Conservation (phyloP, 495 filamentous ascomycete genomes). For the Patellaria atrata region DNA sequence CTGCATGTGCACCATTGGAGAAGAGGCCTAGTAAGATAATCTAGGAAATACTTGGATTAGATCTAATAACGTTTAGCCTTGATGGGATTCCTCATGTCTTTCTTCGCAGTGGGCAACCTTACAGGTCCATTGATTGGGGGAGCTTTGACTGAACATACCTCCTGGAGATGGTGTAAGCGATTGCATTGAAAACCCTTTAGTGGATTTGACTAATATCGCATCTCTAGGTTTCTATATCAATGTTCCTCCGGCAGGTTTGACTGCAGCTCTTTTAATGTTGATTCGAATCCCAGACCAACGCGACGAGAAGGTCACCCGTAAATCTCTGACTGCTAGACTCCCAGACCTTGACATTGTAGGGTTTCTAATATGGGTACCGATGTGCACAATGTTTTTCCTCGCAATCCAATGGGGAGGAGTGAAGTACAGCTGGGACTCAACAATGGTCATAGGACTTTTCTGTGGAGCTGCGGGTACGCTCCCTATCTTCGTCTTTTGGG, state of each 20-base stretch:
- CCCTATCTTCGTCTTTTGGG: constrained; percentile 34
- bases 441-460: constrained; percentile 36
- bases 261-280: constrained; percentile 33
- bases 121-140: constrained; percentile 46
- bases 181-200: too few species aligned
- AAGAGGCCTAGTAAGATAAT: constrained; percentile 9
- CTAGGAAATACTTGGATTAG: too few species aligned
- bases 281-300: constrained; percentile 37
- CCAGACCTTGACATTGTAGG: constrained; percentile 34
- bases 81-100: too few species aligned
- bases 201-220: too few species aligned
- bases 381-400: constrained; percentile 34
- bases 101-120: constrained; percentile 30
- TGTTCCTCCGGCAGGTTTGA: constrained; percentile 39
- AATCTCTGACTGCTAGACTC: constrained; percentile 27
- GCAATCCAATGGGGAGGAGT: constrained; percentile 35
- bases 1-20: constrained; percentile 1
- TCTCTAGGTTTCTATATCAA: constrained; percentile 55
- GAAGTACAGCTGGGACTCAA: constrained; percentile 32
- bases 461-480: constrained; percentile 33
- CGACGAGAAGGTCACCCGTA: too few species aligned
- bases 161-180: constrained; percentile 50
- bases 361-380: constrained; percentile 32
- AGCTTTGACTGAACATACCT: constrained; percentile 45
- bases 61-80: too few species aligned